Percentiles rank a stretch among this genome's conserved stretches.
Conservation (phyloP, 352 stramenopile genomes). For the Globisporangium irregulare region DNA sequence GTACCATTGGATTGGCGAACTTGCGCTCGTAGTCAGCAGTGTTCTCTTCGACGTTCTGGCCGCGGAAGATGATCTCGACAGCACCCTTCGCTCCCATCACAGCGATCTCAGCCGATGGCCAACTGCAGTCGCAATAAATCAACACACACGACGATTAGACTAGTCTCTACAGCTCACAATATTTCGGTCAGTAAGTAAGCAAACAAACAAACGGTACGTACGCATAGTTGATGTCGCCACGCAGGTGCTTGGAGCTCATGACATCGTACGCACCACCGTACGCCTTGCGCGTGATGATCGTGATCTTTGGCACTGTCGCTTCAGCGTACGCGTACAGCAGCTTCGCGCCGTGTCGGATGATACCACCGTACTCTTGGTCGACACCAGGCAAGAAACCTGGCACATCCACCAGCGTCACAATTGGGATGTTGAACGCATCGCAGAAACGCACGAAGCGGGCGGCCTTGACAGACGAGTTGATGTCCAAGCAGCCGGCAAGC, state of each 20-base stretch:
- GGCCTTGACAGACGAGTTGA: constrained; percentile 96
- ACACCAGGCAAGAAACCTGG: constrained; percentile 97
- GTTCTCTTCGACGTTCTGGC: constrained; percentile 94
- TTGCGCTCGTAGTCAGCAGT: constrained; percentile 95
- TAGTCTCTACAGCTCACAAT: not conserved
- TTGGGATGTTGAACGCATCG: constrained; percentile 98
- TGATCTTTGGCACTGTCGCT: constrained; percentile 98
- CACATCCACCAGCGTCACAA: constrained; percentile 98
- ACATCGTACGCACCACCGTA: constrained; percentile 99
- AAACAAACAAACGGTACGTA: constrained; percentile 14
- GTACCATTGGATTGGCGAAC: constrained; percentile 94
- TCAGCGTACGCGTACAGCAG: constrained; percentile 98
- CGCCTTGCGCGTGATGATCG: constrained; percentile 98
- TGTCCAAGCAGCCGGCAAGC: constrained; percentile 97
- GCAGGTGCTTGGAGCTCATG: constrained; percentile 98
- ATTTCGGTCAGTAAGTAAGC: not conserved
- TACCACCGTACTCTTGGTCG: constrained; percentile 88
- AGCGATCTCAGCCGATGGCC: constrained; percentile 75
- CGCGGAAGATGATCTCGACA: constrained; percentile 98
- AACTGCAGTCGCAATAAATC: constrained; percentile 27
- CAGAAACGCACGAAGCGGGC: constrained; percentile 98
- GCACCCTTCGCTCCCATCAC: constrained; percentile 95
- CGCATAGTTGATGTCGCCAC: constrained; percentile 97
- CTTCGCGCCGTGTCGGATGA: constrained; percentile 98
- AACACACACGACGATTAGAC: constrained; percentile 16